Base-by-base conservation (phyloP, 1,139 yeast species). In the Arxiozyma telluris region DNA sequence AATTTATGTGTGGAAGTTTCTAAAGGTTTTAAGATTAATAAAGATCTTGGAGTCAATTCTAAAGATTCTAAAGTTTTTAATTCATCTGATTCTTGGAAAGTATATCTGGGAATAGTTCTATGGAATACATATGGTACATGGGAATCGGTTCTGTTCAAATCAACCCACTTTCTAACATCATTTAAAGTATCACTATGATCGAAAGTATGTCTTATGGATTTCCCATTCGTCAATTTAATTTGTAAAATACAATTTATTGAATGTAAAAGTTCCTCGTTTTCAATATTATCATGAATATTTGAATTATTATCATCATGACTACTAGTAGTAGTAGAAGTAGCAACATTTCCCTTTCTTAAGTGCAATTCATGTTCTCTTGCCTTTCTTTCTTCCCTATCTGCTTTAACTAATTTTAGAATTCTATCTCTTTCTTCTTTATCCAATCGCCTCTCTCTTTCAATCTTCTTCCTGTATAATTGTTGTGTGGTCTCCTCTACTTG, bases 141-240 rank as follows among this genome's bases (percentile, higher is more conserved):
- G 5, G 78, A 78, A 56, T 77, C 80, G 1, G 75, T 74, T 53
- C 83, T 71, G 57, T 77, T 76, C 7, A 60, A 60, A 57, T 83
- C 88, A 7, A 85, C 73, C 88, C 89, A 85, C 21, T 64, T 66
- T 52, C 93, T 75, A 5, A 84, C 90, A 53, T 76, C 79, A 46
- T 67, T 60, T 47, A 68, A 52, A 1, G 63, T 64, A 17, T 57
- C 54, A 11, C 53, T 47, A 1, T 69, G 60, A 18, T 53, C 54
- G 45, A 68, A 68, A 17, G 60, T 59, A 43, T 62, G 61, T 17
- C 60, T 63, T 17, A 68, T 49, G 18, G 64, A 60, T 22, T 58
- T 58, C 42, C 70, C 65, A 50, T 67, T 59, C 4, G 69, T 64
- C 30, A 66, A 53, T 47, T 62, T 63, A 41, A 68, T 61, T 52